phyloP scores from a whole-genome alignment of 1,284 basidiomycete genomes.

The Cutaneotrichosporon daszewskae region DNA sequence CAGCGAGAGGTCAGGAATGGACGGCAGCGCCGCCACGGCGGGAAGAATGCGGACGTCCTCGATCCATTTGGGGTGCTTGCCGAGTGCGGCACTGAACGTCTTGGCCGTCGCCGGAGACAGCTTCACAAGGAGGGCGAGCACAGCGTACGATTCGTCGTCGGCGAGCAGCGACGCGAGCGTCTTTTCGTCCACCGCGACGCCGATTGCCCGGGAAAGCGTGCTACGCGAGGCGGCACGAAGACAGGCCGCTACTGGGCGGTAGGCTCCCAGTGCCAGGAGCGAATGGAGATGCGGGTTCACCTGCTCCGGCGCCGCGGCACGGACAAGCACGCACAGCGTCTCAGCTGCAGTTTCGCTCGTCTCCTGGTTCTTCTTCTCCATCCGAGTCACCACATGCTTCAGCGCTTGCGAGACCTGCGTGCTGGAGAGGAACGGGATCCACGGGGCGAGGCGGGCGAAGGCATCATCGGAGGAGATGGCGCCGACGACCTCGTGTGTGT shows the following conservation, averaged over 20 bases:
- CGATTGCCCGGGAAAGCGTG: constrained; percentile 9
- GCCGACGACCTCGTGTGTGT: constrained; percentile 17
- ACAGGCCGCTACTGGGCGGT: constrained; percentile 5
- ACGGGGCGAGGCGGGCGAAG: constrained; percentile 21
- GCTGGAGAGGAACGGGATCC: constrained; percentile 27
- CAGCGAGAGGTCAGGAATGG: not conserved
- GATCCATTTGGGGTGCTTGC: constrained; percentile 5
- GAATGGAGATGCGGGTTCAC: constrained; percentile 7
- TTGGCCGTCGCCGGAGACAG: constrained; percentile 8
- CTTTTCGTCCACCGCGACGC: constrained; percentile 11
- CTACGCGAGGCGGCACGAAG: constrained; percentile 2
- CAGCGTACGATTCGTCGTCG: constrained; percentile 11
- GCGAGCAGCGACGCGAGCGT: constrained; percentile 15
- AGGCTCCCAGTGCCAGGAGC: constrained; percentile 8
- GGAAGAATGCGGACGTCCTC: constrained; percentile 19
- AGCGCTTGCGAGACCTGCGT: constrained; percentile 15
- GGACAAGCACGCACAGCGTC: constrained; percentile 8
- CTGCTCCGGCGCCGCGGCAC: not conserved
- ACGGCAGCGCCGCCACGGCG: constrained; percentile 5
- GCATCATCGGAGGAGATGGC: constrained; percentile 11
- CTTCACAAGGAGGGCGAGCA: constrained; percentile 17
- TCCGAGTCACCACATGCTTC: constrained; percentile 2
- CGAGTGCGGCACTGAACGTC: constrained; percentile 8
- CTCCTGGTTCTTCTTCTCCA: constrained; percentile 5
- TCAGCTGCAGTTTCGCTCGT: not conserved